phyloP scores from a whole-genome alignment of 805 yeast genomes.

The Candida endomychidarum region DNA sequence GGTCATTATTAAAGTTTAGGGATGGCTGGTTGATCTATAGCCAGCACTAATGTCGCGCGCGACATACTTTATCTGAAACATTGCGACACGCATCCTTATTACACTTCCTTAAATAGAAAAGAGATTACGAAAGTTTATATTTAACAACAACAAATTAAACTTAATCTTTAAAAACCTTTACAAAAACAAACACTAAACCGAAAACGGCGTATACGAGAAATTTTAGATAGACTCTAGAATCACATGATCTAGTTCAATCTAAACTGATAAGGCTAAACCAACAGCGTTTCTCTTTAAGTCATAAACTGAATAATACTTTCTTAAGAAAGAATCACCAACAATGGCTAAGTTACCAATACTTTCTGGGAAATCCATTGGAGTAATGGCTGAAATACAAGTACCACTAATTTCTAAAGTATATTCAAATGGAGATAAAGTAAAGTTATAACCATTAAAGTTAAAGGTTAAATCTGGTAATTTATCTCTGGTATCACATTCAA shows the following conservation, averaged over 20 bases:
- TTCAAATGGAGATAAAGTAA: constrained; percentile 85
- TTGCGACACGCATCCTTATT: not conserved
- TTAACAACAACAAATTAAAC: not conserved
- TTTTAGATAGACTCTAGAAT: not conserved
- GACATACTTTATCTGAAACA: not conserved
- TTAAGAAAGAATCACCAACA: constrained; percentile 95
- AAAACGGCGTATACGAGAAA: too few species aligned
- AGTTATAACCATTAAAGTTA: constrained; percentile 86
- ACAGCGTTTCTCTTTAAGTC: constrained; percentile 90
- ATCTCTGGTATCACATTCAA: constrained; percentile 87
- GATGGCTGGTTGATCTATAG: constrained; percentile 1
- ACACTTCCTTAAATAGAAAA: not conserved
- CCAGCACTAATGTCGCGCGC: not conserved
- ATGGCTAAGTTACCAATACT: constrained; percentile 97
- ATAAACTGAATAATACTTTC: constrained; percentile 91
- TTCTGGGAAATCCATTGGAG: constrained; percentile 96
- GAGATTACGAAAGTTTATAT: too few species aligned
- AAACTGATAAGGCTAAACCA: constrained; percentile 77
- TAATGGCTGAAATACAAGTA: constrained; percentile 92
- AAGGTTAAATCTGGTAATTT: constrained; percentile 88
- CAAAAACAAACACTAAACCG: not conserved
- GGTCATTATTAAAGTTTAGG: not conserved
- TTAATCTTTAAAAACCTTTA: not conserved
- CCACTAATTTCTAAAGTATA: constrained; percentile 94
- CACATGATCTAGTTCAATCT: constrained; percentile 3